phyloP scores from a whole-genome alignment of 306 rosid genomes.

The Dicorynia guianensis region DNA sequence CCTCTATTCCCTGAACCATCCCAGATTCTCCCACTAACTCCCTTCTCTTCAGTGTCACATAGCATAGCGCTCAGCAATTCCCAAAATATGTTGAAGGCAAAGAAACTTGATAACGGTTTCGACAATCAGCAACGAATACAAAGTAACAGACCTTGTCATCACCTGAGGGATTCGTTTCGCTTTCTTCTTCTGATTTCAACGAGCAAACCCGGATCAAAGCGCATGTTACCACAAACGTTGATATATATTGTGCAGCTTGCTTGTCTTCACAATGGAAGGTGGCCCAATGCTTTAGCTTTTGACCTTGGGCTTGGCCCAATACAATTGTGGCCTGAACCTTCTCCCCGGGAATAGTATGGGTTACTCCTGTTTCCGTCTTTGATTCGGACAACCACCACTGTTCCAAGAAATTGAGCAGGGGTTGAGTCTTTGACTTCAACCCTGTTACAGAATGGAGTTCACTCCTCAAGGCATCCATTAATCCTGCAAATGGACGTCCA shows the following conservation, averaged over 20 bases:
- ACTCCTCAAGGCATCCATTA: background rate
- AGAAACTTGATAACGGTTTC: slow-evolving; percentile 35
- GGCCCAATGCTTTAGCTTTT: slow-evolving; percentile 7
- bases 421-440: background rate
- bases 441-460: background rate
- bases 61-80: slow-evolving; percentile 37
- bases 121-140: slow-evolving; percentile 52
- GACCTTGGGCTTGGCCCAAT: background rate
- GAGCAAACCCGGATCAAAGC: slow-evolving; percentile 38
- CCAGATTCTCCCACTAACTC: slow-evolving; percentile 49
- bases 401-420: background rate
- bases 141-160: background rate
- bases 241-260: background rate
- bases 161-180: background rate
- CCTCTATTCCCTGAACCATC: slow-evolving; percentile 32
- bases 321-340: slow-evolving; percentile 17
- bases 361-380: background rate
- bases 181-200: slow-evolving; percentile 21
- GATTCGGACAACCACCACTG: background rate
- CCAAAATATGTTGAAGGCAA: slow-evolving; percentile 53
- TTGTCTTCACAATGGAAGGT: background rate
- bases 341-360: background rate
- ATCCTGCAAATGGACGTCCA: slow-evolving; percentile 24
- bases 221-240: slow-evolving; percentile 28
- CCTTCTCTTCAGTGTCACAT: slow-evolving; percentile 28